Base-by-base conservation (phyloP, 2,329 filamentous ascomycete genomes). In the Cladophialophora yegresii region DNA sequence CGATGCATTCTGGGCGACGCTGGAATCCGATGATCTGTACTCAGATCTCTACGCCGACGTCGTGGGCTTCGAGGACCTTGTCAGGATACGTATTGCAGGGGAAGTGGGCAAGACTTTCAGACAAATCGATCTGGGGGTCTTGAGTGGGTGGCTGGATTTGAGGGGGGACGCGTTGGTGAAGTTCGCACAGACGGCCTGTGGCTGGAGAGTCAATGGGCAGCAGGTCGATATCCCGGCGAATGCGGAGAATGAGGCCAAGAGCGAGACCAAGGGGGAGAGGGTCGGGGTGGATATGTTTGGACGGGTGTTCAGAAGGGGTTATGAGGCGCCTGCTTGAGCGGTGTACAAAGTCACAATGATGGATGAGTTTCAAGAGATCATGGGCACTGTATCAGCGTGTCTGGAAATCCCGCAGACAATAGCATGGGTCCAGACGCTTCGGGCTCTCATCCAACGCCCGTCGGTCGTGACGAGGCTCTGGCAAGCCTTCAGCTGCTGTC, bases 231-330 rank as follows among this genome's bases (percentile, higher is more conserved):
- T 99, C 62, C 95, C 95, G 62, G 83, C 89, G 74, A 99, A 99
- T 82, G 91, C 95, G 75, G 95, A 99, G 80, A 97, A 97, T 77
- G 93, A 98, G 85, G 95, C 92, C 51, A 92, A 96, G 83, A 95
- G 95, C 78, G 89, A 92, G 47, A 90, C 97, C 77, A 96, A 97
- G 74, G 87, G 93, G 73, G 95, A 99, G 83, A 93, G 95, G 70
- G 95, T 99, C n/a, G 79, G 76, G 20, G 72, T 81, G 49, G 79
- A 81, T 53, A 79, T 79, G 78, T 81, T 81, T 70, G 78, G 78
- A 26, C 74, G 91, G 71, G 87, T 96, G 67, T 87, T 96, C 69
- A 85, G 89, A 78, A 85, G 93, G 74, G 89, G 91, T 56, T 96
- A 92, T 83, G 92, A 96, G 81, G 90, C 93, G 77, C 85, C 87